Conservation (phyloP, 768 basidiomycete genomes). For the Coprinellus micaceus region DNA sequence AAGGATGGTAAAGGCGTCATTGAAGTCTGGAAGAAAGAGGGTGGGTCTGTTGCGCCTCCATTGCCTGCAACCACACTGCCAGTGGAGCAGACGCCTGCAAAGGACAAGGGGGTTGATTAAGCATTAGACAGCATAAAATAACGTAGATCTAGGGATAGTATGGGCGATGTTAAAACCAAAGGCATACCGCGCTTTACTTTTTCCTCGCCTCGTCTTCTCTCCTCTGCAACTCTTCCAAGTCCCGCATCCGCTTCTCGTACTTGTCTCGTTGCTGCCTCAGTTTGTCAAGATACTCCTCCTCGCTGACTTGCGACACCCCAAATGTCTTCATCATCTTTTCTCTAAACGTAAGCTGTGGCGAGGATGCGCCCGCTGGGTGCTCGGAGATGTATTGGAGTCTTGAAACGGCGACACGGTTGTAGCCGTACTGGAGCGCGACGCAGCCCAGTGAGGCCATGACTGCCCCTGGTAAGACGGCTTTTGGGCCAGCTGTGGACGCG, state of each 20-base stretch:
- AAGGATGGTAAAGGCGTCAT: conserved; percentile 56
- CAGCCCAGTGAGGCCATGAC: conserved; percentile 57
- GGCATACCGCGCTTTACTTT: background rate
- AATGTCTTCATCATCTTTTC: conserved; percentile 42
- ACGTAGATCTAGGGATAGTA: conserved; percentile 2
- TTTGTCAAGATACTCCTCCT: conserved; percentile 67
- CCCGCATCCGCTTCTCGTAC: conserved; percentile 53
- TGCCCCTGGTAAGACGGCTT: conserved; percentile 55
- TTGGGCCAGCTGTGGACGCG: conserved; percentile 52
- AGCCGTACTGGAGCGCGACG: conserved; percentile 59
- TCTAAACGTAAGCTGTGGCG: conserved; percentile 21
- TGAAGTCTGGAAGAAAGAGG: conserved; percentile 51
- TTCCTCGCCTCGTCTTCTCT: conserved; percentile 14
- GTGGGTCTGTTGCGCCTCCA: background rate
- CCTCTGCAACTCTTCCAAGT: conserved; percentile 45
- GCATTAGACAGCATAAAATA: background rate
- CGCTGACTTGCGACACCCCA: conserved; percentile 56
- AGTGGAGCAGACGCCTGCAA: background rate
- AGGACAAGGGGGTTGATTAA: background rate
- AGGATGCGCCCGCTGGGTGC: conserved; percentile 19
- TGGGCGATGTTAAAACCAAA: background rate
- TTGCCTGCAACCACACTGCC: background rate
- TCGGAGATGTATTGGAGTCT: conserved; percentile 56
- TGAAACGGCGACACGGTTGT: conserved; percentile 63
- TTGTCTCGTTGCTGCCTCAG: conserved; percentile 55